Conservation (phyloP, 1,284 basidiomycete genomes). For the Cerioporus squamosus region DNA sequence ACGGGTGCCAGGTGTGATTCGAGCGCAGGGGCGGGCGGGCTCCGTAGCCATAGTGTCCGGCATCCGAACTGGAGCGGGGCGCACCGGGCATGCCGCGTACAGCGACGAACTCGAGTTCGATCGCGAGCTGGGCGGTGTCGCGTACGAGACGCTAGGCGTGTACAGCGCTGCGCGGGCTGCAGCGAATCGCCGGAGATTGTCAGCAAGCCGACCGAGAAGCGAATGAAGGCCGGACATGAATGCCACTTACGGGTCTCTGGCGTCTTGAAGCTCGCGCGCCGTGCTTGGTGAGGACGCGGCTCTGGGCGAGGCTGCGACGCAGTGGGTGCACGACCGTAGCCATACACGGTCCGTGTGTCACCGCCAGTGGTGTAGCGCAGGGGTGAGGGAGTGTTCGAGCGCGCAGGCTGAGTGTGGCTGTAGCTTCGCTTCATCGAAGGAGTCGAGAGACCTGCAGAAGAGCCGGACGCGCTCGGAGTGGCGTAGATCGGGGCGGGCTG, state of each 20-base stretch:
- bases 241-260: slow-evolving; percentile 31
- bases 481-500: slow-evolving; percentile 30
- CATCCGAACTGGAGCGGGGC: slow-evolving; percentile 33
- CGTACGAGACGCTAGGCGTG: slow-evolving; percentile 32
- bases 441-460: slow-evolving; percentile 14
- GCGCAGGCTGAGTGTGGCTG: slow-evolving; percentile 33
- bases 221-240: neutral
- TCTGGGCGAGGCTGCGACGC: slow-evolving; percentile 26
- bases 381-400: slow-evolving; percentile 38
- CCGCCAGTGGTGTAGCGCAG: slow-evolving; percentile 38
- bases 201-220: neutral
- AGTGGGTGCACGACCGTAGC: slow-evolving; percentile 31
- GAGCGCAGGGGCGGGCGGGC: slow-evolving; percentile 45
- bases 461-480: slow-evolving; percentile 27
- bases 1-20: slow-evolving; percentile 47
- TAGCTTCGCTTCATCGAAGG: slow-evolving; percentile 34
- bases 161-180: slow-evolving; percentile 26
- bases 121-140: slow-evolving; percentile 45
- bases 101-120: slow-evolving; percentile 52
- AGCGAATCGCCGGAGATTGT: slow-evolving; percentile 11
- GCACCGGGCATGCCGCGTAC: slow-evolving; percentile 34
- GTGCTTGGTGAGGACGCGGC: slow-evolving; percentile 29
- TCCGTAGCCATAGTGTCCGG: slow-evolving; percentile 29
- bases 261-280: slow-evolving; percentile 32
- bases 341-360: slow-evolving; percentile 35